Evolutionary conservation across 257 asterid species (phyloP), one percentile per base, ranked within the genome.

Genomic region (Capsicum rhomboideum): DNA sequence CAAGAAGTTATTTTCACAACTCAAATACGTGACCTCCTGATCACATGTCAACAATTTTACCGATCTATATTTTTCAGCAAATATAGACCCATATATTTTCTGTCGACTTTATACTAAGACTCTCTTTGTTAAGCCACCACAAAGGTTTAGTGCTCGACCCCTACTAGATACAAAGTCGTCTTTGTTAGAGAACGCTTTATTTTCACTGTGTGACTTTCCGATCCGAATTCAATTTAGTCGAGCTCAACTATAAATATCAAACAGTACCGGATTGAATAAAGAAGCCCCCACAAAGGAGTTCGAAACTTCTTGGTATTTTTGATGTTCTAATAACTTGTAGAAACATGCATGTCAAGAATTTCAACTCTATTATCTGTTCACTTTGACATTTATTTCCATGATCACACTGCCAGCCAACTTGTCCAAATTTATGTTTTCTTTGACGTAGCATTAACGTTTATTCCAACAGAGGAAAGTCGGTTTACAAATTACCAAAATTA

Each of bases 221-320:
- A 1, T 3, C 7, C 5, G 44, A 0, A 59, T 21, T 34, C 40
- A 34, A 34, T 34, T 34, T 23, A 63, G 1, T 63, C 0, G 11
- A 6, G 2, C 20, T 0, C 2, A 1, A 63, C 12, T 12, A 8
- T 4, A 2, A 0, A 6, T 63, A 26, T 11, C 34, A 23, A 61
- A 61, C 1, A 61, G n/a, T n/a, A n/a, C 0, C 4, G n/a, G 0
- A 4, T 59, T n/a, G 8, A 58, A 58, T 10, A 11, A 40, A 18
- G 20, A 55, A 18, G 8, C 2, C n/a, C 26, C 61, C 61, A 34
- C 28, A 68, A 18, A 69, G 31, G 31, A 13, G 40, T 6, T 66
- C 6, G 23, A 12, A 18, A 20, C 6, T 4, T 37, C 53, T 20
- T 69, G 53, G 17, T 18, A 18, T 40, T 42, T 34, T 69, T 69